Conservation (phyloP, 805 yeast genomes). For the Brettanomyces naardenensis region DNA sequence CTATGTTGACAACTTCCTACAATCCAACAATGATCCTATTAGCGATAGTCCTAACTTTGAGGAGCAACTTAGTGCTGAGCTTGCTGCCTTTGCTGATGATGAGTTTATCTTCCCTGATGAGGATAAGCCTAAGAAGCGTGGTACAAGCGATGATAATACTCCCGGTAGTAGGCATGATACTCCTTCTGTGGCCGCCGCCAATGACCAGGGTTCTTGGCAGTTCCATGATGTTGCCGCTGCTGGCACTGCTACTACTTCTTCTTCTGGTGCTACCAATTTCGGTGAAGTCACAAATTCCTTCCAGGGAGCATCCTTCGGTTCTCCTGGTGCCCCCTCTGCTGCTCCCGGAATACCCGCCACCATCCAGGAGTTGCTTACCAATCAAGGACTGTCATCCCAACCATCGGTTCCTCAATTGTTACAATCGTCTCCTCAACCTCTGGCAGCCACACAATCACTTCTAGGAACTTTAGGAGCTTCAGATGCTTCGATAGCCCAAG, state of each 20-base stretch:
- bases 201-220: background rate
- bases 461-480: background rate
- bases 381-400: background rate
- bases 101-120: conserved; percentile 77
- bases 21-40: conserved; percentile 28
- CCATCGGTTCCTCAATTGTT: background rate
- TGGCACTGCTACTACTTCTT: background rate
- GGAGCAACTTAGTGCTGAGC: conserved; percentile 51
- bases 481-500: background rate
- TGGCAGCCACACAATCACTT: background rate
- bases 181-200: too few relatives aligned
- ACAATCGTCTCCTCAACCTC: background rate
- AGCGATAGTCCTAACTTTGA: conserved; percentile 37
- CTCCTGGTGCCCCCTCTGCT: background rate
- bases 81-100: conserved; percentile 79
- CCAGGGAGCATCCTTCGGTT: background rate
- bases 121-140: conserved; percentile 45
- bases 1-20: conserved; percentile 70
- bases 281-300: background rate
- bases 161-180: too few relatives aligned
- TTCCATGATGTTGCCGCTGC: background rate
- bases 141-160: background rate
- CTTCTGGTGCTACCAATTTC: background rate
- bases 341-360: conserved; percentile 20
- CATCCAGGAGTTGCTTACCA: conserved; percentile 22